Evolutionary conservation across 805 yeast species (phyloP).

Genomic region (Candida nanaspora): DNA sequence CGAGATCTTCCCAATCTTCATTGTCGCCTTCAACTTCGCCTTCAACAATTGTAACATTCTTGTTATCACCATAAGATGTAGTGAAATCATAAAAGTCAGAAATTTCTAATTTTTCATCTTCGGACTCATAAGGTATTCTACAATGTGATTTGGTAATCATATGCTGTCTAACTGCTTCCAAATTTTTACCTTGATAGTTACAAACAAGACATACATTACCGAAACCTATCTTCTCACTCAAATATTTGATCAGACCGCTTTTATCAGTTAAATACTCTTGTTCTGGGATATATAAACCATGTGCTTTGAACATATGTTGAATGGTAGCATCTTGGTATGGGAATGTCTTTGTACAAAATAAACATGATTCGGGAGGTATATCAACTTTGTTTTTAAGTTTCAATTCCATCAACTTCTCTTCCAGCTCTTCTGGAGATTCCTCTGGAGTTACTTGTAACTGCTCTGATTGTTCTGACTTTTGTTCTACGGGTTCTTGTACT

Average conservation of each 20-base stretch:
- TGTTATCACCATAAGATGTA: slow-evolving; percentile 46
- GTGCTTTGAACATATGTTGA: slow-evolving; percentile 69
- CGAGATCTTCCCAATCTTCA: slow-evolving; percentile 28
- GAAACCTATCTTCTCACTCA: slow-evolving; percentile 74
- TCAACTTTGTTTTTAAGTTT: slow-evolving; percentile 40
- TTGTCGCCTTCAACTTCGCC: slow-evolving; percentile 26
- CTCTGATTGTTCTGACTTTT: slow-evolving; percentile 13
- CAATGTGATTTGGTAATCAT: slow-evolving; percentile 82
- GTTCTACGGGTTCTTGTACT: slow-evolving; percentile 9
- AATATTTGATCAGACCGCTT: slow-evolving; percentile 63
- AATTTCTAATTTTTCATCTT: slow-evolving; percentile 67
- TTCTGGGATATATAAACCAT: slow-evolving; percentile 89
- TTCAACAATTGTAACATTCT: no score
- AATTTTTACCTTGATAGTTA: slow-evolving; percentile 70
- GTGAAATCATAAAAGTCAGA: slow-evolving; percentile 82
- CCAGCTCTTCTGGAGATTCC: slow-evolving; percentile 22
- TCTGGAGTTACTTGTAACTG: slow-evolving; percentile 4
- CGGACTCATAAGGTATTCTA: slow-evolving; percentile 79
- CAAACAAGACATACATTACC: slow-evolving; percentile 85
- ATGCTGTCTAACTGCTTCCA: slow-evolving; percentile 87
- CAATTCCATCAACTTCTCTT: slow-evolving; percentile 36
- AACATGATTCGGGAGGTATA: slow-evolving; percentile 41
- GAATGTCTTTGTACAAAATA: slow-evolving; percentile 38
- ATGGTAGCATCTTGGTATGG: slow-evolving; percentile 36
- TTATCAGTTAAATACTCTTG: slow-evolving; percentile 57